Percentiles rank a stretch among this genome's conserved stretches.
Evolutionary conservation across 2,329 filamentous ascomycete genomes (phyloP).

Genomic region (Daldinia eschscholtzii): DNA sequence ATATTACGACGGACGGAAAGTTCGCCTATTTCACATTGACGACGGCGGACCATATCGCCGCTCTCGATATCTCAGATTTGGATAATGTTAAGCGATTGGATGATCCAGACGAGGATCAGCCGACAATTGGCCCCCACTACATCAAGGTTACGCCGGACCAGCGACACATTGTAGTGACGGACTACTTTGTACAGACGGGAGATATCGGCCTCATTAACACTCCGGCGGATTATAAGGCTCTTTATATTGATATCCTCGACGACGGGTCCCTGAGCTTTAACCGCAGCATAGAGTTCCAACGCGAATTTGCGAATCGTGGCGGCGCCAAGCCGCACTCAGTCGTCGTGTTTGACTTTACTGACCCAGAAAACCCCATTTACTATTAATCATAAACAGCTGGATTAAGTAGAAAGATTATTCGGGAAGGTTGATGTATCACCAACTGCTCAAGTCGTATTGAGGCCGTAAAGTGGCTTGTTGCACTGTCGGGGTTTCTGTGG

Average conservation of each 20-base stretch:
- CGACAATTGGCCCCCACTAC: constrained; percentile 72
- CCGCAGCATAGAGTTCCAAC: constrained; percentile 68
- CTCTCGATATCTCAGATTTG: constrained; percentile 72
- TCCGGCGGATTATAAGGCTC: constrained; percentile 71
- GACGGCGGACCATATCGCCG: constrained; percentile 71
- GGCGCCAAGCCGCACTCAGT: constrained; percentile 69
- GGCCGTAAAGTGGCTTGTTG: not conserved
- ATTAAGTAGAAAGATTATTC: not conserved
- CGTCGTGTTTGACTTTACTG: constrained; percentile 69
- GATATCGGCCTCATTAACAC: constrained; percentile 72
- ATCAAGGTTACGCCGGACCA: constrained; percentile 74
- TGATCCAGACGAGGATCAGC: constrained; percentile 69
- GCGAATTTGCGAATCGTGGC: constrained; percentile 66
- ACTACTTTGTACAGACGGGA: constrained; percentile 74
- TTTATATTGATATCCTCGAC: constrained; percentile 69
- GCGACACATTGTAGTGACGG: constrained; percentile 73
- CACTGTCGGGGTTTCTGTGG: not conserved
- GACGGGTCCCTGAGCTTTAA: constrained; percentile 71
- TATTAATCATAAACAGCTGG: constrained; percentile 52
- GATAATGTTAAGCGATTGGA: constrained; percentile 71
- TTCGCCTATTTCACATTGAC: constrained; percentile 72
- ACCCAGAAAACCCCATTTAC: constrained; percentile 64
- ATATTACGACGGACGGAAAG: constrained; percentile 69
- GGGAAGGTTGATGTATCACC: not conserved
- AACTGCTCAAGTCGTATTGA: not conserved